These are phyloP conservation scores for Phycomyces nitens DNA, from an alignment of 192 early-diverging fungal genomes.

Conservation along the genomic window DNA sequence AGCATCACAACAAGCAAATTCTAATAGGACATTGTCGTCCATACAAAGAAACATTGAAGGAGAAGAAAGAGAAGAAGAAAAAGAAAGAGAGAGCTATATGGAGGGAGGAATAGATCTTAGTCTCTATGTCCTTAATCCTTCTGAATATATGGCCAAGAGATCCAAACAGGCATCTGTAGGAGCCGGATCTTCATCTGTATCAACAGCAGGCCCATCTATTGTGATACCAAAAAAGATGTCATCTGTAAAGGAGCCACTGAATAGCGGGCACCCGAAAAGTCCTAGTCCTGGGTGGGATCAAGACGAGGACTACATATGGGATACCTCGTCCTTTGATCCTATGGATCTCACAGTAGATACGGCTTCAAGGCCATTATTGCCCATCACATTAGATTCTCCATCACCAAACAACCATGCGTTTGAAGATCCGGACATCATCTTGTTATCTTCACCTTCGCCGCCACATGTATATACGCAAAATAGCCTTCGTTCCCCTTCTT, in stretches of 20 bases:
- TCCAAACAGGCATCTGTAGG: background rate
- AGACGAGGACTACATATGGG: no score
- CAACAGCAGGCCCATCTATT: background rate
- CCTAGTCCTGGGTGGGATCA: background rate
- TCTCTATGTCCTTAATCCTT: conserved; percentile 12
- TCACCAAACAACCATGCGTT: background rate
- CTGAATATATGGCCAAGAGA: conserved; percentile 1
- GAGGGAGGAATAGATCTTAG: conserved; percentile 10
- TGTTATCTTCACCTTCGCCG: conserved; percentile 6
- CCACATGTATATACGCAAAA: no score
- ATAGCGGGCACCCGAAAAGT: background rate
- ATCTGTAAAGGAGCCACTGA: background rate
- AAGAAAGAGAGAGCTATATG: background rate
- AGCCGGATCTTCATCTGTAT: background rate
- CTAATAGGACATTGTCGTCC: background rate
- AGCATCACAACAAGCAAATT: background rate
- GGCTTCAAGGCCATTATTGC: no score
- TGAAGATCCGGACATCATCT: conserved; percentile 1
- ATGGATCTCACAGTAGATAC: no score
- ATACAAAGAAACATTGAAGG: background rate
- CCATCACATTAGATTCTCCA: background rate
- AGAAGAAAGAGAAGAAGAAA: background rate
- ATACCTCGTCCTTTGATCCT: no score
- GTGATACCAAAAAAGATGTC: background rate
- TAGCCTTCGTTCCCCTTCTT: no score